phyloP scores from a whole-genome alignment of 352 stramenopile genomes.

The Globisporangium cederbergense region DNA sequence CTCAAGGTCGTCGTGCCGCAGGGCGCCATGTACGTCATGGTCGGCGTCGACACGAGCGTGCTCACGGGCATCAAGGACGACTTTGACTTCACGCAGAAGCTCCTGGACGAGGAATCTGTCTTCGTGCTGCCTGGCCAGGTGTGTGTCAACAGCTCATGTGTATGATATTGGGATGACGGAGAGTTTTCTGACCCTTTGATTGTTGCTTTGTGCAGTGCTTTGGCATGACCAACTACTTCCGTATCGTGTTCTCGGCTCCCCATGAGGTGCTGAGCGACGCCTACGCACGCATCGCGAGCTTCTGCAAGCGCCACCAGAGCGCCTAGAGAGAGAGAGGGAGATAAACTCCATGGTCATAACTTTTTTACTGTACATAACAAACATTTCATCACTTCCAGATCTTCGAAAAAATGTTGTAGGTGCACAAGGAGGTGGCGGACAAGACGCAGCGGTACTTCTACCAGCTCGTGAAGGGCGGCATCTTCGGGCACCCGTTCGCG shows the following conservation, averaged over 20 bases:
- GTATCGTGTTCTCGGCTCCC: conserved; percentile 68
- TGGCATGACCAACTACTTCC: conserved; percentile 69
- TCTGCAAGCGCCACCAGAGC: conserved; percentile 51
- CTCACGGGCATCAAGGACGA: conserved; percentile 89
- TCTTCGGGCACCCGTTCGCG: too few species aligned
- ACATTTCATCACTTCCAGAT: too few species aligned
- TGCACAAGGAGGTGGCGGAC: too few species aligned
- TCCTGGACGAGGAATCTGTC: conserved; percentile 95
- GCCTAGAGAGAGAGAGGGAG: not conserved
- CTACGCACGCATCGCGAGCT: conserved; percentile 54
- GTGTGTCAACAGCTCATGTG: not conserved
- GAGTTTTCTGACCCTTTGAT: not conserved
- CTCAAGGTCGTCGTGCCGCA: conserved; percentile 87
- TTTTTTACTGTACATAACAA: conserved; percentile 2
- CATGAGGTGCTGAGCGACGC: conserved; percentile 62
- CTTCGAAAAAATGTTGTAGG: too few species aligned
- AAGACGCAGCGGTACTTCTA: too few species aligned
- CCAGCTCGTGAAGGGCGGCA: too few species aligned
- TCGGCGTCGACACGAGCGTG: conserved; percentile 57
- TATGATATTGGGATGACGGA: too few species aligned
- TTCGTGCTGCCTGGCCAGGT: conserved; percentile 92
- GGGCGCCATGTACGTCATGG: conserved; percentile 96
- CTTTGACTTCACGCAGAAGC: conserved; percentile 91
- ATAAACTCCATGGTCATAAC: not conserved
- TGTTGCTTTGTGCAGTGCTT: conserved; percentile 30